These are phyloP conservation scores for Botrytis byssoidea DNA, from an alignment of 2,329 filamentous ascomycete genomes.

Conservation along the genomic window DNA sequence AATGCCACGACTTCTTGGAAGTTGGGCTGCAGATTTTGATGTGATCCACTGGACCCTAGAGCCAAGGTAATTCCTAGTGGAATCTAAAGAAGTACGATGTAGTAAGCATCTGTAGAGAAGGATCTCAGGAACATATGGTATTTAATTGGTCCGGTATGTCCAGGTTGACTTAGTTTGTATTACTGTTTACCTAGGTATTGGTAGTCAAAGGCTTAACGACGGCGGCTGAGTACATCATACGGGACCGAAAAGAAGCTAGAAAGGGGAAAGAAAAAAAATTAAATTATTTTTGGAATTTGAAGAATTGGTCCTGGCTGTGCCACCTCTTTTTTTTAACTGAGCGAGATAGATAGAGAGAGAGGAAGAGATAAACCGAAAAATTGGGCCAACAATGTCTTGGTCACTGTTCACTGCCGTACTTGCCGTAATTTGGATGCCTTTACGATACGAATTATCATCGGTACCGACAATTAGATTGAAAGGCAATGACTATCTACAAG, in stretches of 20 bases:
- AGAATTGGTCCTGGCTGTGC: not conserved
- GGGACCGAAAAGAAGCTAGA: not conserved
- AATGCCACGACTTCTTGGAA: slow-evolving; percentile 7
- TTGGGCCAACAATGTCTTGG: slow-evolving; percentile 7
- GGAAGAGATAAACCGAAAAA: not conserved
- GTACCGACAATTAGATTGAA: not conserved
- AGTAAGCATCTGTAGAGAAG: not conserved
- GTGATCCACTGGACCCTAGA: not conserved
- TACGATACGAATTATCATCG: not conserved
- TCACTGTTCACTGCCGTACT: slow-evolving; percentile 1
- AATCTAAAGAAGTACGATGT: slow-evolving; percentile 10
- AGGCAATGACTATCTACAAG: not conserved
- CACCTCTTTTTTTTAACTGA: not conserved
- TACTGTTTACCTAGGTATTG: not conserved
- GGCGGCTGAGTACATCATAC: slow-evolving; percentile 12
- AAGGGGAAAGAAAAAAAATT: slow-evolving; percentile 3
- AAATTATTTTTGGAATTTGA: slow-evolving; percentile 1
- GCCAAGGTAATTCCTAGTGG: not conserved
- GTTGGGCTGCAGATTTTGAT: slow-evolving; percentile 10
- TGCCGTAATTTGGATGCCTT: slow-evolving; percentile 9
- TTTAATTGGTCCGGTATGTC: slow-evolving; percentile 5
- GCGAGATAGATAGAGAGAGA: not conserved
- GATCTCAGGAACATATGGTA: not conserved
- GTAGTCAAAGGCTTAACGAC: not conserved
- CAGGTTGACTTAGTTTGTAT: not conserved